Evolutionary conservation across 768 basidiomycete species (phyloP).

Genomic region (Mycena metata): DNA sequence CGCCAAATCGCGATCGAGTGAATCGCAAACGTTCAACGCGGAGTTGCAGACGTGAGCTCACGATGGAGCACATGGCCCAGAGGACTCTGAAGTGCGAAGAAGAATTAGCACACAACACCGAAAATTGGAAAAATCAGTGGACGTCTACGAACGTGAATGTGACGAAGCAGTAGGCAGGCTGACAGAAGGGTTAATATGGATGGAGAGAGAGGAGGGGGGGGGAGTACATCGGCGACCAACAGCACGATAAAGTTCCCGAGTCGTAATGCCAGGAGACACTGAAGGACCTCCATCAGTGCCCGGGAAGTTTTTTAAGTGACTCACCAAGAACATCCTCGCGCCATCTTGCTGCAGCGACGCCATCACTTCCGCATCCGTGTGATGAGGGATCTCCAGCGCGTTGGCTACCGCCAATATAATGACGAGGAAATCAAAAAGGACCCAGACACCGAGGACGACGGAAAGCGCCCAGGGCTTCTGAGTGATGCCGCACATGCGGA

Average conservation of each 20-base stretch:
- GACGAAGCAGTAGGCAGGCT: conserved; percentile 2
- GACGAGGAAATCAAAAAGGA: conserved; percentile 13
- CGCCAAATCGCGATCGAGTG: conserved; percentile 1
- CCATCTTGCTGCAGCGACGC: conserved; percentile 16
- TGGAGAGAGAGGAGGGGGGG: no score
- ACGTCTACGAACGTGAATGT: conserved; percentile 11
- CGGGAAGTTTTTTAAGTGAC: background rate
- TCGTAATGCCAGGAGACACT: conserved; percentile 13
- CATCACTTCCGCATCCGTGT: conserved; percentile 9
- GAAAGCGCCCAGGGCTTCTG: conserved; percentile 16
- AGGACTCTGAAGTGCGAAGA: background rate
- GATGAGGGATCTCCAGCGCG: conserved; percentile 10
- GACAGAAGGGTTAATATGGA: background rate
- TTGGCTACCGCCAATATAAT: conserved; percentile 11
- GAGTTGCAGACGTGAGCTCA: conserved; percentile 19
- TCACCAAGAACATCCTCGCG: conserved; percentile 16
- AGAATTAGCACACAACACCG: background rate
- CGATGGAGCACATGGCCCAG: conserved; percentile 21
- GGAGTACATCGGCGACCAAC: conserved; percentile 13
- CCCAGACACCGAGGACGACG: conserved; percentile 17
- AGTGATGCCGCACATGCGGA: conserved; percentile 18
- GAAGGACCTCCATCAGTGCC: background rate
- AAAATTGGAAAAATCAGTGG: background rate
- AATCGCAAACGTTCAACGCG: conserved; percentile 20
- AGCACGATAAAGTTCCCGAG: conserved; percentile 5